These are phyloP conservation scores for Starmerella roubikii DNA, from an alignment of 805 yeast species.

Conservation along the genomic window DNA sequence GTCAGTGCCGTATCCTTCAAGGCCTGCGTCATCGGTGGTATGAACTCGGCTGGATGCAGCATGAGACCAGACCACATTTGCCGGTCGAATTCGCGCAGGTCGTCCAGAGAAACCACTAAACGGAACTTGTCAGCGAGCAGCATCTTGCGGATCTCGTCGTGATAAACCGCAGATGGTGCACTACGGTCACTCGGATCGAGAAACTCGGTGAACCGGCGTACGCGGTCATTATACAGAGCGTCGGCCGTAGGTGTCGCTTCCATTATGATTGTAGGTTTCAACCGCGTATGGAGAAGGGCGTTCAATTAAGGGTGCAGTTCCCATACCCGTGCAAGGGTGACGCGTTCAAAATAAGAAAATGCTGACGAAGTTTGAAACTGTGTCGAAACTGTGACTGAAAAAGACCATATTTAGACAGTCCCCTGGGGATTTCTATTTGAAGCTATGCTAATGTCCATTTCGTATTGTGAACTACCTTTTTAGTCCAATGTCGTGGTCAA, in stretches of 20 bases:
- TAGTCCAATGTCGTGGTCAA: no score
- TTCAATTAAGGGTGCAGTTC: no score
- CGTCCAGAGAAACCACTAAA: slow-evolving; percentile 68
- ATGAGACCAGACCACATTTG: slow-evolving; percentile 67
- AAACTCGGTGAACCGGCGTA: slow-evolving; percentile 78
- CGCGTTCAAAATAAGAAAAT: no score
- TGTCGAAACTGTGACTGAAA: no score
- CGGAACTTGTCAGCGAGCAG: slow-evolving; percentile 53
- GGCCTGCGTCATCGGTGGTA: slow-evolving; percentile 85
- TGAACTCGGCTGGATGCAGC: slow-evolving; percentile 62
- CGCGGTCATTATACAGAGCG: slow-evolving; percentile 57
- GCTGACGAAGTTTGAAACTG: no score
- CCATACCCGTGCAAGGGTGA: no score
- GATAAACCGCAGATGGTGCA: slow-evolving; percentile 41
- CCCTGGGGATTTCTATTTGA: no score
- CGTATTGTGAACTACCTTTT: no score
- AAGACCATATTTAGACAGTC: no score
- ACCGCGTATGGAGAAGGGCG: no score
- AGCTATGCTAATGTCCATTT: no score
- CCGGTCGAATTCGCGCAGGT: slow-evolving; percentile 68
- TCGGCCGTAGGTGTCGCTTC: slow-evolving; percentile 19
- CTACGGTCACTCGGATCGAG: slow-evolving; percentile 42
- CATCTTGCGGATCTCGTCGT: slow-evolving; percentile 59
- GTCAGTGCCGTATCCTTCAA: slow-evolving; percentile 65
- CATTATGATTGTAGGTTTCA: slow-evolving; percentile 3